phyloP scores from a whole-genome alignment of 2,329 filamentous ascomycete genomes.

The Chaetothyriales sp. region DNA sequence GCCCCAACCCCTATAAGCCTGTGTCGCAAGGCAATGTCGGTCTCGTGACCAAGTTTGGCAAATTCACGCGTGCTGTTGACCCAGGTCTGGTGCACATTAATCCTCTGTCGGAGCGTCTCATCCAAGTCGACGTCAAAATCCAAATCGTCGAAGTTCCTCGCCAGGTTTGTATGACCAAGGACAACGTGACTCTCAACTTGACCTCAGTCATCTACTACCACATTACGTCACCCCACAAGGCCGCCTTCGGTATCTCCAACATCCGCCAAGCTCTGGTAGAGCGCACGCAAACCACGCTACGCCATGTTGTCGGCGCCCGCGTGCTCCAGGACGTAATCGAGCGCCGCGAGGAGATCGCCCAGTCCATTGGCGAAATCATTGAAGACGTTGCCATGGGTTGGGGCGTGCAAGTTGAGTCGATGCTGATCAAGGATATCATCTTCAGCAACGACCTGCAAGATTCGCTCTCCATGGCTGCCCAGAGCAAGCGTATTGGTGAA shows the following conservation, averaged over 20 bases:
- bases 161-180: constrained; percentile 98
- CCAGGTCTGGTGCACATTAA: constrained; percentile 96
- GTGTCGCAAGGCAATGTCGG: constrained; percentile 90
- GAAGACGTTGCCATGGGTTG: constrained; percentile 87
- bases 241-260: constrained; percentile 90
- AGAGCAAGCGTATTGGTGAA: constrained; percentile 96
- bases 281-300: constrained; percentile 92
- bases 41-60: constrained; percentile 86
- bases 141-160: constrained; percentile 92
- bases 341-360: constrained; percentile 89
- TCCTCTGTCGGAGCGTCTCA: constrained; percentile 76
- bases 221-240: constrained; percentile 88
- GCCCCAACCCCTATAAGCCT: constrained; percentile 90
- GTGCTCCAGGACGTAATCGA: constrained; percentile 97
- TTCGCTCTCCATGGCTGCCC: constrained; percentile 91
- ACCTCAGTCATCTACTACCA: constrained; percentile 99
- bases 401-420: constrained; percentile 93
- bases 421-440: constrained; percentile 99
- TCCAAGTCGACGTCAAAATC: constrained; percentile 96
- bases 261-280: constrained; percentile 92
- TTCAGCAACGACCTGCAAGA: constrained; percentile 94
- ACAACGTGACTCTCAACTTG: constrained; percentile 88
- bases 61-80: constrained; percentile 88
- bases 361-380: constrained; percentile 92
- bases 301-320: constrained; percentile 89